Evolutionary conservation across 1,284 basidiomycete genomes (phyloP).

Genomic region (Tilletia caries): DNA sequence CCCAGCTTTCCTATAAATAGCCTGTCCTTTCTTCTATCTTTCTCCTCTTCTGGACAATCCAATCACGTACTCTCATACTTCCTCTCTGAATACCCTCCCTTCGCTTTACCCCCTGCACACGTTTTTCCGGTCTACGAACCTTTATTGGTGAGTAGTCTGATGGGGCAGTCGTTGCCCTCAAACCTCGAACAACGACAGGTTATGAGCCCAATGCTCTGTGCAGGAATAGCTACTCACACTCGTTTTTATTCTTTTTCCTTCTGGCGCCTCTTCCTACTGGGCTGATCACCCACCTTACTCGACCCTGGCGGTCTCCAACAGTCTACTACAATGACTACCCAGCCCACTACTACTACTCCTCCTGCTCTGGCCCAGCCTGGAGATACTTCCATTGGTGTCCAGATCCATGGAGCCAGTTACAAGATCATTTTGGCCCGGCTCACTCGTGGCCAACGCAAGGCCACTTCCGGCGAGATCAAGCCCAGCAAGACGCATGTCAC

Average conservation of each 20-base stretch:
- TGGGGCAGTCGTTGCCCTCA: background rate
- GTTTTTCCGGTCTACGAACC: too few species aligned
- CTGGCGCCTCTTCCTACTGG: background rate
- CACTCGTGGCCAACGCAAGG: background rate
- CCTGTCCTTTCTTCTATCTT: too few species aligned
- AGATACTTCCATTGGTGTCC: background rate
- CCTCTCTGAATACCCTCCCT: too few species aligned
- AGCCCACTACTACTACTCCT: background rate
- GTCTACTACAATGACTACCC: background rate
- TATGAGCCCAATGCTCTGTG: slow-evolving; percentile 3
- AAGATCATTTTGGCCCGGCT: background rate
- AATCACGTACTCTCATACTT: too few species aligned
- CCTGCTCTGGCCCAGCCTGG: background rate
- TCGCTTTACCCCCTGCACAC: too few species aligned
- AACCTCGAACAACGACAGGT: background rate
- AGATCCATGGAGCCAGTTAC: background rate
- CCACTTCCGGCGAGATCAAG: background rate
- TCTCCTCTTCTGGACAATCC: too few species aligned
- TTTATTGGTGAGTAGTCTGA: background rate
- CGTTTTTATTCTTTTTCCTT: background rate
- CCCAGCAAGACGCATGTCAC: background rate
- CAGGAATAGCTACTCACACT: background rate
- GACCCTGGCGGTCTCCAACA: background rate
- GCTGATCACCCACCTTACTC: background rate
- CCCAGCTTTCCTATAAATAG: too few species aligned